Percentiles rank a stretch among this genome's conserved stretches.
Conservation (phyloP, 345 rosid genomes). For the Dovyalis caffra region DNA sequence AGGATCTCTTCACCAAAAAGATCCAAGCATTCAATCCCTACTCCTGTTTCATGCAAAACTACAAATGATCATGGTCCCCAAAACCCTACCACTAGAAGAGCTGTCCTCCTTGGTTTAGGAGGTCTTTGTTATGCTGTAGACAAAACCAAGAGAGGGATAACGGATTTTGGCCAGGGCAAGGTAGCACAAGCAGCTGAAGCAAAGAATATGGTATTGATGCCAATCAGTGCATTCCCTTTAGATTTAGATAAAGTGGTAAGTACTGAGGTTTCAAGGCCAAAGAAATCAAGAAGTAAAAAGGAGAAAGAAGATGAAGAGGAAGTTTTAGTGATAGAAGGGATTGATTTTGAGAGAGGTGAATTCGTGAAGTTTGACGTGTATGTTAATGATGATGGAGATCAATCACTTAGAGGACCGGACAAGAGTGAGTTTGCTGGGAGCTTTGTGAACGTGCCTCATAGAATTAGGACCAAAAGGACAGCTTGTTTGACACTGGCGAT, state of each 20-base stretch:
- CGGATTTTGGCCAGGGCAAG: background rate
- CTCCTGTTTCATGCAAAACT: background rate
- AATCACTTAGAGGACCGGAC: conserved; percentile 20
- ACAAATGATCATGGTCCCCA: background rate
- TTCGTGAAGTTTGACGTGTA: conserved; percentile 52
- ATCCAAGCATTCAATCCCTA: background rate
- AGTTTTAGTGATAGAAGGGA: conserved; percentile 41
- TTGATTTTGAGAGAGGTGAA: conserved; percentile 38
- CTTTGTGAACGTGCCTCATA: conserved; percentile 55
- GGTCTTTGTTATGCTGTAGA: background rate
- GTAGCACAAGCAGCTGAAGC: background rate
- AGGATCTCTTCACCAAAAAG: background rate
- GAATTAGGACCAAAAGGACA: conserved; percentile 37
- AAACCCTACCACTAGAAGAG: background rate
- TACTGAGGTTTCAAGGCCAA: conserved; percentile 16
- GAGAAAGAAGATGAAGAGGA: conserved; percentile 32
- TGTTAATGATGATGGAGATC: conserved; percentile 46
- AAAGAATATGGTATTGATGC: background rate
- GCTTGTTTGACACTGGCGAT: conserved; percentile 43
- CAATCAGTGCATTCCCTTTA: conserved; percentile 6
- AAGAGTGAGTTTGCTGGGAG: conserved; percentile 59
- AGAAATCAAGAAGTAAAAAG: conserved; percentile 1
- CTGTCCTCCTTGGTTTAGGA: background rate
- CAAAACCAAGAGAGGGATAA: background rate
- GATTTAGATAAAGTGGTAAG: conserved; percentile 13